Evolutionary conservation across 2,329 filamentous ascomycete species (phyloP).

Genomic region (Grosmannia clavigera): DNA sequence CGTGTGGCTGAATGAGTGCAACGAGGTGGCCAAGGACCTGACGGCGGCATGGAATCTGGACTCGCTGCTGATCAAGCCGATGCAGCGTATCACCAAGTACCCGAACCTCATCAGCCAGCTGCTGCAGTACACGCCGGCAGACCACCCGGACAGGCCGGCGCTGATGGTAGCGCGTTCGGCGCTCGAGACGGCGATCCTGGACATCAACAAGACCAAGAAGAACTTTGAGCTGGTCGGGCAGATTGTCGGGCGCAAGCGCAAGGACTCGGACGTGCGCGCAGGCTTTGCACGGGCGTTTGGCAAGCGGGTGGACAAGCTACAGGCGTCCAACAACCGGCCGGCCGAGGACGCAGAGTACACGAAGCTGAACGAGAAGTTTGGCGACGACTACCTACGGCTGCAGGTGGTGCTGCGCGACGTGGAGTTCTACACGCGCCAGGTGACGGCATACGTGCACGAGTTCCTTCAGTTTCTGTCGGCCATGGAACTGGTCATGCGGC

Average conservation of each 20-base stretch:
- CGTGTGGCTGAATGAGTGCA: constrained; percentile 90
- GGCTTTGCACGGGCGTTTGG: constrained; percentile 82
- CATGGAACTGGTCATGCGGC: constrained; percentile 69
- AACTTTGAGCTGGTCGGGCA: constrained; percentile 86
- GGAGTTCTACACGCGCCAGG: constrained; percentile 80
- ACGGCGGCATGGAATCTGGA: constrained; percentile 92
- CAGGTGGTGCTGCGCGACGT: constrained; percentile 89
- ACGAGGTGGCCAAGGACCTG: constrained; percentile 80
- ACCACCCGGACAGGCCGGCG: constrained; percentile 68
- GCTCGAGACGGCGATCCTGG: constrained; percentile 56
- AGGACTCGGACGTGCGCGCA: constrained; percentile 77
- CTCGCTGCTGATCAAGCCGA: constrained; percentile 92
- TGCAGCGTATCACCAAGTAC: constrained; percentile 90
- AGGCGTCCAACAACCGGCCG: constrained; percentile 47
- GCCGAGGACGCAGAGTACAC: constrained; percentile 75
- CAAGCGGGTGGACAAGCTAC: constrained; percentile 72
- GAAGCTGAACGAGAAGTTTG: constrained; percentile 72
- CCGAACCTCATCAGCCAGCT: constrained; percentile 74
- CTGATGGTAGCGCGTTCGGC: constrained; percentile 42
- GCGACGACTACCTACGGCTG: constrained; percentile 81
- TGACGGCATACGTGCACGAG: constrained; percentile 65
- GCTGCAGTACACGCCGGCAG: constrained; percentile 62
- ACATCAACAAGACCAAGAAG: constrained; percentile 93
- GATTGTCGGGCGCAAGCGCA: constrained; percentile 73
- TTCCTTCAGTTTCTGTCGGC: constrained; percentile 71